Conservation (phyloP, 352 stramenopile species). For the Phytophthora sansomeana region DNA sequence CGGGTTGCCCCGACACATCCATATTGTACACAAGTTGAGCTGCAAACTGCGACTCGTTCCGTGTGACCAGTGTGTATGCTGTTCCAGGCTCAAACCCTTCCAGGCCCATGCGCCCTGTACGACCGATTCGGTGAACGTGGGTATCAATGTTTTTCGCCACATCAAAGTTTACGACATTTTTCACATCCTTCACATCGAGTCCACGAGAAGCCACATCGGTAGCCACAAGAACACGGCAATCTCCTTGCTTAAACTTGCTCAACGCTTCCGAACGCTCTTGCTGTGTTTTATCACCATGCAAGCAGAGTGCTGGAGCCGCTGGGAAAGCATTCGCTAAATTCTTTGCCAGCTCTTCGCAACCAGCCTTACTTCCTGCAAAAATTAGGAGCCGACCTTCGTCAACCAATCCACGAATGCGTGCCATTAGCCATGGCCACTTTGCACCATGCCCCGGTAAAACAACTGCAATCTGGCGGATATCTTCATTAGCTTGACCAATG, state of each 20-base stretch:
- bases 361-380: constrained; percentile 87
- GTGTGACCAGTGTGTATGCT: constrained; percentile 85
- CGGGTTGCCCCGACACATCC: constrained; percentile 73
- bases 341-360: constrained; percentile 84
- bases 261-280: constrained; percentile 77
- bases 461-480: constrained; percentile 86
- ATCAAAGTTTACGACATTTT: constrained; percentile 92
- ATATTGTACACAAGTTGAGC: constrained; percentile 87
- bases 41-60: constrained; percentile 77
- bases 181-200: constrained; percentile 91
- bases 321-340: constrained; percentile 55
- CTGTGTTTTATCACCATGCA: constrained; percentile 88
- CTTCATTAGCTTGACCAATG: constrained; percentile 89
- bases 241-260: constrained; percentile 67
- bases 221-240: constrained; percentile 78
- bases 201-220: constrained; percentile 90
- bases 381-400: constrained; percentile 83
- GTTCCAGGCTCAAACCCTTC: constrained; percentile 85
- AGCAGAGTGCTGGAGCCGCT: constrained; percentile 37
- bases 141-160: constrained; percentile 93
- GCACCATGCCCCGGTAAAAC: constrained; percentile 76
- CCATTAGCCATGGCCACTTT: constrained; percentile 91
- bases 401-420: constrained; percentile 62
- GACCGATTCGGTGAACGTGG: constrained; percentile 91
- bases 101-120: constrained; percentile 85